Conservation (phyloP, 306 rosid species). For the Carpinus viminea region DNA sequence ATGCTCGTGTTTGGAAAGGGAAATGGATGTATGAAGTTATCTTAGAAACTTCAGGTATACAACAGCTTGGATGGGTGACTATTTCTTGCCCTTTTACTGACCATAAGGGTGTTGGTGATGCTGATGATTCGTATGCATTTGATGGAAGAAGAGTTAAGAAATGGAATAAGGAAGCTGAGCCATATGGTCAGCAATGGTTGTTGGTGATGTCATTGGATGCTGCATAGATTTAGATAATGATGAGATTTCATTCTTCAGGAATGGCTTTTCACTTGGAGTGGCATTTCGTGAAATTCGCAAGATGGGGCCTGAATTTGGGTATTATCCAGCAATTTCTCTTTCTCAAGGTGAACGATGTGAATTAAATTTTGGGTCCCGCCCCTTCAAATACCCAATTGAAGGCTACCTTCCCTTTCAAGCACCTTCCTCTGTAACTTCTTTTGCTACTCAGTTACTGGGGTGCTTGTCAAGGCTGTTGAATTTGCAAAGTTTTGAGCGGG, state of each 20-base stretch:
- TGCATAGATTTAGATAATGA: slow-evolving; percentile 85
- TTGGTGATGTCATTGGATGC: slow-evolving; percentile 95
- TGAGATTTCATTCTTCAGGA: slow-evolving; percentile 83
- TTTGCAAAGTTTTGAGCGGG: slow-evolving; percentile 62
- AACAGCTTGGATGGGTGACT: slow-evolving; percentile 98
- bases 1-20: slow-evolving; percentile 82
- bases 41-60: slow-evolving; percentile 93
- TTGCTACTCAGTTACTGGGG: slow-evolving; percentile 54
- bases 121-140: slow-evolving; percentile 94
- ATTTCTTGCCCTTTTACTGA: slow-evolving; percentile 85
- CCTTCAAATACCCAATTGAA: slow-evolving; percentile 82
- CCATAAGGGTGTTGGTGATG: slow-evolving; percentile 94
- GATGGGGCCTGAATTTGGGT: slow-evolving; percentile 80
- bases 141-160: slow-evolving; percentile 91
- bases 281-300: slow-evolving; percentile 85
- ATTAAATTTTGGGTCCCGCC: slow-evolving; percentile 83
- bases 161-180: slow-evolving; percentile 85
- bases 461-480: slow-evolving; percentile 88
- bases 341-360: slow-evolving; percentile 93
- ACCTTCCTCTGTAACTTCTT: slow-evolving; percentile 51
- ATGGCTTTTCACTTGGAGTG: slow-evolving; percentile 86
- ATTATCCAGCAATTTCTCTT: slow-evolving; percentile 92
- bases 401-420: slow-evolving; percentile 84
- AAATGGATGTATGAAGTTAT: slow-evolving; percentile 98
- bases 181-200: slow-evolving; percentile 92